These are phyloP conservation scores for Mucuna pruriens DNA, from an alignment of 306 rosid genomes.

Conservation along the genomic window DNA sequence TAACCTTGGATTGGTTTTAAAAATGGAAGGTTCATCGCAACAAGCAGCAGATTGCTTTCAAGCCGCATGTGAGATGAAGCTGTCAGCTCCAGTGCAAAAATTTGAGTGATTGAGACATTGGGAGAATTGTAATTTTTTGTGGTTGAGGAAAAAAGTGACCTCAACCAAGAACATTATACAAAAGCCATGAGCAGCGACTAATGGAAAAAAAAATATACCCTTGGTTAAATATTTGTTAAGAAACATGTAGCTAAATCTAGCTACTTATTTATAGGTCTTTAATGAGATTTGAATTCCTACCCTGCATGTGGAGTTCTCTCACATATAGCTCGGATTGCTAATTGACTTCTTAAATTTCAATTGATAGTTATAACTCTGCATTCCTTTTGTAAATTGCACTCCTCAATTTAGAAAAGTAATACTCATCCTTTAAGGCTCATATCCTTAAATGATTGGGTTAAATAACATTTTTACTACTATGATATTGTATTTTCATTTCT, in stretches of 20 bases:
- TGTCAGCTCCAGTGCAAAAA: conserved; percentile 73
- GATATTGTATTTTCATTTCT: not conserved
- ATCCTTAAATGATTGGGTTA: not conserved
- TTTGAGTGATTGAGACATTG: conserved; percentile 42
- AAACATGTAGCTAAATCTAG: conserved; percentile 41
- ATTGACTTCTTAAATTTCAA: not conserved
- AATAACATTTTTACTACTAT: not conserved
- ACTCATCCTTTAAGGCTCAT: not conserved
- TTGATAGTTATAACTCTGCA: not conserved
- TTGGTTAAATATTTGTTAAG: conserved; percentile 16
- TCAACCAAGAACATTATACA: conserved; percentile 18
- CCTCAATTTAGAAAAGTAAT: not conserved
- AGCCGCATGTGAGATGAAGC: conserved; percentile 74
- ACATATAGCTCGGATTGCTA: not conserved
- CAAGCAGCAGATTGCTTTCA: conserved; percentile 88
- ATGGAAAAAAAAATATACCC: not conserved
- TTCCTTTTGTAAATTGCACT: no score
- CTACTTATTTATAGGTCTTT: conserved; percentile 18
- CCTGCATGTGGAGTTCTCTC: not conserved
- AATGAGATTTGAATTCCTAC: no score
- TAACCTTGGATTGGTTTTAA: conserved; percentile 69
- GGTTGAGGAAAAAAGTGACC: conserved; percentile 26
- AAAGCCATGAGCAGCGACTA: conserved; percentile 17
- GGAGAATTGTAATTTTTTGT: conserved; percentile 7
- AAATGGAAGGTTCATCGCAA: conserved; percentile 67